phyloP scores from a whole-genome alignment of 306 rosid species.

The Ormosia emarginata region DNA sequence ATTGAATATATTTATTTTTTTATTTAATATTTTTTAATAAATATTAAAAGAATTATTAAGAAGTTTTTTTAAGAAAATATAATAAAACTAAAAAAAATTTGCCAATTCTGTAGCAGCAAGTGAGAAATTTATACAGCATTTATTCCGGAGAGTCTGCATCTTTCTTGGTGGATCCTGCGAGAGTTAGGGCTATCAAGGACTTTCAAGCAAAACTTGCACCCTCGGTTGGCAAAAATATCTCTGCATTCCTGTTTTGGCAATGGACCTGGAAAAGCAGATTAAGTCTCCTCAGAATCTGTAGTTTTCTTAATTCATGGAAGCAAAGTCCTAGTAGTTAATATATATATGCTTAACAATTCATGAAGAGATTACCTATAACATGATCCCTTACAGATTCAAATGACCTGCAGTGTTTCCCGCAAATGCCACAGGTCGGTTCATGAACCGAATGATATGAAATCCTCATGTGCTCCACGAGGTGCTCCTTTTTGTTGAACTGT shows the following conservation, averaged over 20 bases:
- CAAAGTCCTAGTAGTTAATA: not conserved
- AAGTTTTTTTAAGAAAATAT: too few relatives aligned
- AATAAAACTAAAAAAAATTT: too few relatives aligned
- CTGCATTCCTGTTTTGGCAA: slow-evolving; percentile 89
- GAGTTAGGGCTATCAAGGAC: slow-evolving; percentile 75
- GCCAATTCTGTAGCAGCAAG: too few relatives aligned
- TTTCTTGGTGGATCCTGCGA: slow-evolving; percentile 72
- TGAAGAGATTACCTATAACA: slow-evolving; percentile 56
- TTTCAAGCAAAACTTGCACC: slow-evolving; percentile 87
- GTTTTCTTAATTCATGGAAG: not conserved
- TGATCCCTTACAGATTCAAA: slow-evolving; percentile 95
- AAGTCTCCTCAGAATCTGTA: not conserved
- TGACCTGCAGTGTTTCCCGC: slow-evolving; percentile 89
- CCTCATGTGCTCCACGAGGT: slow-evolving; percentile 97
- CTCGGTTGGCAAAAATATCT: slow-evolving; percentile 60
- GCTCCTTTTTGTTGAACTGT: slow-evolving; percentile 87
- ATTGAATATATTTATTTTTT: too few relatives aligned
- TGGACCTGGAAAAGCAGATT: slow-evolving; percentile 52
- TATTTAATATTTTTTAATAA: too few relatives aligned
- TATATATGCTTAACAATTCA: not conserved
- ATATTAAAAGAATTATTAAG: too few relatives aligned
- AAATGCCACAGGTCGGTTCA: slow-evolving; percentile 87
- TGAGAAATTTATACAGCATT: slow-evolving; percentile 39
- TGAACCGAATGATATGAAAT: slow-evolving; percentile 83
- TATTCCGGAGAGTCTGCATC: slow-evolving; percentile 59